Evolutionary conservation across 352 stramenopile genomes (phyloP).

Genomic region (Phytopythium oedochilum): DNA sequence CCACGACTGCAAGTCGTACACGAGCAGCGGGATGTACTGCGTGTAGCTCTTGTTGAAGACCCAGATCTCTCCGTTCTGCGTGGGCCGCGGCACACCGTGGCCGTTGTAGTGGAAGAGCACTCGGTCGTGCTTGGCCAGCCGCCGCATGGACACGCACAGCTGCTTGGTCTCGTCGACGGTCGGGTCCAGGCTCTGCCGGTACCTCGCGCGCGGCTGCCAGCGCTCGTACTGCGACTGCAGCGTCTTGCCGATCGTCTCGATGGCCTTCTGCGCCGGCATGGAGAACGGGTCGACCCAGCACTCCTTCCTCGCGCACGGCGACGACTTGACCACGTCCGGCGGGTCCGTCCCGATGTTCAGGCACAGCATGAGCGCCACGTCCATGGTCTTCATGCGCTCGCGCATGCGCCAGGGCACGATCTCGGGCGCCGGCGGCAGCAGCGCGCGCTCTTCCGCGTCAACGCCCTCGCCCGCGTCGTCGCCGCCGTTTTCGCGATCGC

Average conservation of each 20-base stretch:
- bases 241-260: slow-evolving; percentile 95
- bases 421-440: slow-evolving; percentile 18
- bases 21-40: slow-evolving; percentile 98
- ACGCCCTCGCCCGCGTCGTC: slow-evolving; percentile 8
- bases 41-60: slow-evolving; percentile 99
- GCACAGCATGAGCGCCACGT: slow-evolving; percentile 96
- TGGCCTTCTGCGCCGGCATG: slow-evolving; percentile 92
- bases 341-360: slow-evolving; percentile 98
- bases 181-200: slow-evolving; percentile 94
- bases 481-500: neutral
- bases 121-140: slow-evolving; percentile 91
- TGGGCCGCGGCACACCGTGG: slow-evolving; percentile 97
- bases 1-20: slow-evolving; percentile 95
- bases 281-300: slow-evolving; percentile 98
- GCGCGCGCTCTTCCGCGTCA: neutral
- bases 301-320: slow-evolving; percentile 95
- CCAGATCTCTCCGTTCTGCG: slow-evolving; percentile 98
- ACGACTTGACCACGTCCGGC: slow-evolving; percentile 95
- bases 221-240: slow-evolving; percentile 95
- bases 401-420: slow-evolving; percentile 84
- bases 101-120: slow-evolving; percentile 99
- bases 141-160: slow-evolving; percentile 91
- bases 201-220: slow-evolving; percentile 94
- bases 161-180: slow-evolving; percentile 95
- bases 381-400: slow-evolving; percentile 89